These are phyloP conservation scores for Epichloe amarillans DNA, from an alignment of 2,329 filamentous ascomycete species.

Conservation along the genomic window DNA sequence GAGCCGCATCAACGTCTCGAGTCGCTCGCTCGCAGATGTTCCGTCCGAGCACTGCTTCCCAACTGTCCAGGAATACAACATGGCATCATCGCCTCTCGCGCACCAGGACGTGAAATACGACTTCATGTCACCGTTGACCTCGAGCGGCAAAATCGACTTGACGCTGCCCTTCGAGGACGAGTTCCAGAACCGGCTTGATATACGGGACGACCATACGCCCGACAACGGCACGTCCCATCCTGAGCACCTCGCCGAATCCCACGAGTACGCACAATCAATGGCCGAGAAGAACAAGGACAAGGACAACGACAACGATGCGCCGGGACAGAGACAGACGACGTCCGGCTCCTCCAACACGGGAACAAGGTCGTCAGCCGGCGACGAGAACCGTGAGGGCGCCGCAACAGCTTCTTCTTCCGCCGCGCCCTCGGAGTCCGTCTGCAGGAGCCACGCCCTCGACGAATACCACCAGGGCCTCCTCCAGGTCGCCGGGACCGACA, in stretches of 20 bases:
- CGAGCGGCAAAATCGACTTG: neutral
- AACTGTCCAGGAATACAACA: neutral
- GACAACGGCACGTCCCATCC: neutral
- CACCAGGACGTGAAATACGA: neutral
- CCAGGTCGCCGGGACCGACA: neutral
- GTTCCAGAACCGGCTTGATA: neutral
- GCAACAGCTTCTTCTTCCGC: neutral
- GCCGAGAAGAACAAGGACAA: neutral
- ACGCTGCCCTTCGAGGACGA: slow-evolving; percentile 2
- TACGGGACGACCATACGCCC: neutral
- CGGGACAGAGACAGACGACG: neutral
- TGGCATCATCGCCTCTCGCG: neutral
- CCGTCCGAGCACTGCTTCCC: too few species aligned
- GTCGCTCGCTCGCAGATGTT: too few species aligned
- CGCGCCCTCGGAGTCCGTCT: neutral
- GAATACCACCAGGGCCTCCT: slow-evolving; percentile 2
- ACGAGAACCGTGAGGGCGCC: neutral
- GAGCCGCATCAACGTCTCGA: neutral
- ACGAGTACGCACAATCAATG: neutral
- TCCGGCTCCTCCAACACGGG: neutral
- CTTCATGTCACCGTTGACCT: neutral
- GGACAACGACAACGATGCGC: neutral
- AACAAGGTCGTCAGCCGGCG: too few species aligned
- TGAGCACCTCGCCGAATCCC: neutral
- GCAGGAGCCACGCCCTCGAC: neutral